These are phyloP conservation scores for Venturia asperata DNA, from an alignment of 2,329 filamentous ascomycete species.

Conservation along the genomic window DNA sequence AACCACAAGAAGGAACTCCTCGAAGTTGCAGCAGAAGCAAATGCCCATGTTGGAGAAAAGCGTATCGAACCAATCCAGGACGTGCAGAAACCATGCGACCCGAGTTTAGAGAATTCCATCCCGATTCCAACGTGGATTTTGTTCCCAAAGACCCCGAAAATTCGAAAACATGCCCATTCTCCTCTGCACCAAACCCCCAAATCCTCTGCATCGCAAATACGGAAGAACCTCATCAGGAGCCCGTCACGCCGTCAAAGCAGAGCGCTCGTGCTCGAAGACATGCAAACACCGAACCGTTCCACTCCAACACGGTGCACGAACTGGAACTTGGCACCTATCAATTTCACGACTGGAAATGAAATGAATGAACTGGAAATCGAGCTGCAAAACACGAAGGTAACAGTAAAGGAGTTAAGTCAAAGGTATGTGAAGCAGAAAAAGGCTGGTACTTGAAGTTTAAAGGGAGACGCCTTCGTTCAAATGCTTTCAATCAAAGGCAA, in stretches of 20 bases:
- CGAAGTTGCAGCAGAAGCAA: not conserved
- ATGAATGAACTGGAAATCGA: not conserved
- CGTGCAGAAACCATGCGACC: not conserved
- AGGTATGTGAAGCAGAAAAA: not conserved
- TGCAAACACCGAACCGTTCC: not conserved
- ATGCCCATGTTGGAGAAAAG: not conserved
- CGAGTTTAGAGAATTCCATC: not conserved
- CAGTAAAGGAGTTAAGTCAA: not conserved
- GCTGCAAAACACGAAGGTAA: not conserved
- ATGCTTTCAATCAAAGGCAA: not conserved
- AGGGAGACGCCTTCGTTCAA: no score
- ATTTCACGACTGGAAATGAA: not conserved
- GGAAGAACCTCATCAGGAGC: slow-evolving; percentile 3
- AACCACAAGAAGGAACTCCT: not conserved
- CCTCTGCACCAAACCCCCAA: slow-evolving; percentile 1
- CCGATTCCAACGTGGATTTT: not conserved
- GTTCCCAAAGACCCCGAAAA: not conserved
- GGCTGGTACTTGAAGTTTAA: not conserved
- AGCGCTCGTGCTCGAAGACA: not conserved
- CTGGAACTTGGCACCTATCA: not conserved
- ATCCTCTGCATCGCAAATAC: not conserved
- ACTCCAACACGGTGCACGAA: not conserved
- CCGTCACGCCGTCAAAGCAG: not conserved
- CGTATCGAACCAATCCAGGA: not conserved
- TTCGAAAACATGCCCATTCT: not conserved